Evolutionary conservation across 176 grass and related monocot genomes (phyloP).

Genomic region (Phragmites australis): DNA sequence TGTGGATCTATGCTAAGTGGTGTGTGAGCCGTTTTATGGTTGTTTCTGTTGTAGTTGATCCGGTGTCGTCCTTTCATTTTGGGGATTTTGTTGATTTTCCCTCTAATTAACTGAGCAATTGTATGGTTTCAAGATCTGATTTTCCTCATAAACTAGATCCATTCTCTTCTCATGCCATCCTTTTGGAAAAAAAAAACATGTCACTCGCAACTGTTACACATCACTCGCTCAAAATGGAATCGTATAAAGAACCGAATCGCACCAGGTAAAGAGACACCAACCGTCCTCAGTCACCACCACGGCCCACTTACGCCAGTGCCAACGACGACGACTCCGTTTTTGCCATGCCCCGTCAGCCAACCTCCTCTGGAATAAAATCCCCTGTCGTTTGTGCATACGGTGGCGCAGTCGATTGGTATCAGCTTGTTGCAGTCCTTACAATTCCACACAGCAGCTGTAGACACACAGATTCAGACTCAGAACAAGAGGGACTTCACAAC

Average conservation of each 20-base stretch:
- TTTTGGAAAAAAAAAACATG: too few species aligned
- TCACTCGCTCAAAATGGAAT: not conserved
- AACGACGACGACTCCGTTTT: not conserved
- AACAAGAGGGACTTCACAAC: not conserved
- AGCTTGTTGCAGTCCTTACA: not conserved
- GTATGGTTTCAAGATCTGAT: too few species aligned
- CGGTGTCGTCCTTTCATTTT: too few species aligned
- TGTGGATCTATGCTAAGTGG: too few species aligned
- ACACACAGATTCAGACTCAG: not conserved
- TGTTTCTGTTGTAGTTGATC: too few species aligned
- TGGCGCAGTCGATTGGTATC: slow-evolving; percentile 16
- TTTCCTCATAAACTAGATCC: too few species aligned
- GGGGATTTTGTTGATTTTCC: too few species aligned
- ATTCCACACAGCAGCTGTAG: not conserved
- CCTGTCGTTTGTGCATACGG: not conserved
- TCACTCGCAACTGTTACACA: too few species aligned
- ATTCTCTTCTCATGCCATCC: too few species aligned
- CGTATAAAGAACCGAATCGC: not conserved
- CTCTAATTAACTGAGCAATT: too few species aligned
- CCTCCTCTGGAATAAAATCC: not conserved
- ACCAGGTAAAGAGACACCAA: slow-evolving; percentile 1
- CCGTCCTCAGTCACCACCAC: not conserved
- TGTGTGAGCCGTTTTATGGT: too few species aligned
- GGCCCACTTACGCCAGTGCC: not conserved
- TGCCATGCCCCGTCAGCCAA: not conserved